Conservation (phyloP, 2,329 filamentous ascomycete species). For the Fonsecaea multimorphosa region DNA sequence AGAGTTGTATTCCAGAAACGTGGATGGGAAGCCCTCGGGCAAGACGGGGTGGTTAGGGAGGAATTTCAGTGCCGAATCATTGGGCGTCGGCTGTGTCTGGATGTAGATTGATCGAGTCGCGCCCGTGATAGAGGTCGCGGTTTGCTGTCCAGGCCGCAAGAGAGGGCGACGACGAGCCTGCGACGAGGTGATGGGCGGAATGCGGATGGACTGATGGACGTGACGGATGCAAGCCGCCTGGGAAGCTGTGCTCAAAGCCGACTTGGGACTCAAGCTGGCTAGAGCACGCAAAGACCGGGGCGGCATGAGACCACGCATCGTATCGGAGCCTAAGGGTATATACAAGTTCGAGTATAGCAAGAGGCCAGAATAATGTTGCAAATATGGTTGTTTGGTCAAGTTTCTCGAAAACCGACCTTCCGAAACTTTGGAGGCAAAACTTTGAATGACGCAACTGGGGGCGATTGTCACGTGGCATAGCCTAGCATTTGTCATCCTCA, state of each 20-base stretch:
- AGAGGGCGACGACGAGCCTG: slow-evolving; percentile 54
- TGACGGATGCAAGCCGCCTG: slow-evolving; percentile 22
- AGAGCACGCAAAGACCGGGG: slow-evolving; percentile 16
- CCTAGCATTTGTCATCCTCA: slow-evolving; percentile 2
- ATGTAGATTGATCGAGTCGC: slow-evolving; percentile 85
- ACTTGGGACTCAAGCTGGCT: background rate
- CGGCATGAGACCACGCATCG: slow-evolving; percentile 24
- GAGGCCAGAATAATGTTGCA: background rate
- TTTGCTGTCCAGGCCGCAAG: slow-evolving; percentile 51
- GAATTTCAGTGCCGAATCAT: slow-evolving; percentile 94
- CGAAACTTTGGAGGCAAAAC: background rate
- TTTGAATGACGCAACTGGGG: slow-evolving; percentile 15
- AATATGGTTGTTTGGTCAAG: background rate
- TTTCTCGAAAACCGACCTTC: background rate
- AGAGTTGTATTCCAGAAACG: slow-evolving; percentile 90
- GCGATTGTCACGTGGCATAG: background rate
- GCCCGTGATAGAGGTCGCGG: slow-evolving; percentile 43
- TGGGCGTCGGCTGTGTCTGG: slow-evolving; percentile 93
- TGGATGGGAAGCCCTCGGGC: slow-evolving; percentile 71
- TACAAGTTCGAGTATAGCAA: background rate
- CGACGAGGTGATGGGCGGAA: slow-evolving; percentile 57
- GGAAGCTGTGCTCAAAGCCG: slow-evolving; percentile 17
- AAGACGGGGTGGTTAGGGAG: slow-evolving; percentile 87
- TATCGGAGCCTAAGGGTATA: background rate
- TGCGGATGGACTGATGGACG: slow-evolving; percentile 47